Evolutionary conservation across 192 early-diverging fungal species (phyloP).

Genomic region (Diversispora epigaea): DNA sequence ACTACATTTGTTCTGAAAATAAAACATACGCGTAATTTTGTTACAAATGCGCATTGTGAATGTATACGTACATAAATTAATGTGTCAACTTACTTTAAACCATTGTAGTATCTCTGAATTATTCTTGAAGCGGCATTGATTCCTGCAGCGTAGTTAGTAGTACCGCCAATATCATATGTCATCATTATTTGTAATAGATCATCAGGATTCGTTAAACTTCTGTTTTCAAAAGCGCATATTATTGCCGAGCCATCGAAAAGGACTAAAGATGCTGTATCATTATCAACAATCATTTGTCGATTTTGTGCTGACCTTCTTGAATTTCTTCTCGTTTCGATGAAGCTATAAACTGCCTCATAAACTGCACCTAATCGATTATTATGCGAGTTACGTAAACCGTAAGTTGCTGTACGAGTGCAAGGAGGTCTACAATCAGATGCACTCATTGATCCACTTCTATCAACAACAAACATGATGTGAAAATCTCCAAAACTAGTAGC

Average conservation of each 20-base stretch:
- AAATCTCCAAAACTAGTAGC: conserved; percentile 19
- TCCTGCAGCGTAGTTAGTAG: neutral
- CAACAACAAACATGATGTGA: conserved; percentile 34
- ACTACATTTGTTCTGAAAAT: conserved; percentile 15
- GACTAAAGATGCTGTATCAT: conserved; percentile 26
- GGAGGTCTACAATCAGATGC: neutral
- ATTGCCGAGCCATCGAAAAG: conserved; percentile 14
- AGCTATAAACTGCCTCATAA: conserved; percentile 25
- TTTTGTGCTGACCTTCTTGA: neutral
- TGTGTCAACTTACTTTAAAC: conserved; percentile 4
- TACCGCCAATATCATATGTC: neutral
- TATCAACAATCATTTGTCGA: neutral
- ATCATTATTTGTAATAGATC: conserved; percentile 25
- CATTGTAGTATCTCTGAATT: conserved; percentile 11
- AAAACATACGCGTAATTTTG: neutral
- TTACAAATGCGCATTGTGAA: neutral
- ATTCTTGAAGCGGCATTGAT: conserved; percentile 16
- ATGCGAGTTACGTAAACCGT: neutral
- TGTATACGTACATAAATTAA: neutral
- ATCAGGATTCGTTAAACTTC: conserved; percentile 4
- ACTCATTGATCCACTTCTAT: conserved; percentile 28
- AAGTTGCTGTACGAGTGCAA: neutral
- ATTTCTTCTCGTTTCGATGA: conserved; percentile 11
- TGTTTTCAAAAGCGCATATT: conserved; percentile 14
- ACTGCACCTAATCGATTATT: conserved; percentile 35